Base-by-base conservation (phyloP, 306 rosid genomes). In the Carpinus fangiana region DNA sequence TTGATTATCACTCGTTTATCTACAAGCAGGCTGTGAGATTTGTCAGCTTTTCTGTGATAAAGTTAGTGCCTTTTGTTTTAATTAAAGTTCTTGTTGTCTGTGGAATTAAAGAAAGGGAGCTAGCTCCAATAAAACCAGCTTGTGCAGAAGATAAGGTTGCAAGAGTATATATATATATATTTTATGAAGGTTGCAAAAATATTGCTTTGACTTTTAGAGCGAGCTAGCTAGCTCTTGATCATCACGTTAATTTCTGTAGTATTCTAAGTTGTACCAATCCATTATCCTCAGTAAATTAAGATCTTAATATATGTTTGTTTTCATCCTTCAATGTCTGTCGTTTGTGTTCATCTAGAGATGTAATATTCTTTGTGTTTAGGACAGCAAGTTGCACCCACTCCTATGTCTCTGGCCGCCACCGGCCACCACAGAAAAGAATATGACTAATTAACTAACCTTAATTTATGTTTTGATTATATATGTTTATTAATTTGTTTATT, bases 181-280 rank as follows among this genome's bases (percentile, higher is more conserved):
- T 23, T 23, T 23, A 0, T 23, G 26, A 31, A 31, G 34, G 3
- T 31, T 31, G 34, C 34, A 31, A 31, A 2, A 31, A 31, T 31
- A 31, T 31, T 31, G 34, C 34, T 31, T 31, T 31, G 34, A 31
- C 34, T 31, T 31, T 31, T 31, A 31, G 34, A 31, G 34, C 34
- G 2, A 31, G 34, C 3, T 31, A 31, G 34, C 34, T 31, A 31
- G 34, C 34, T 31, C 3, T 31, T 31, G 34, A 31, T 76, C 70
- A 74, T 73, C 54, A 69, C 34, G 69, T 85, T 23, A 23, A 23
- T 23, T 73, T 16, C 73, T 60, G 80, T 54, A 2, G 21, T 81
- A 74, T 60, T 75, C 66, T 4, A 18, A 74, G 61, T 70, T 74
- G 36, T 26, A 21, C 54, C 64, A 61, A 28, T 73, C 50, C 61